These are phyloP conservation scores for Aspergillus tanneri DNA, from an alignment of 2,329 filamentous ascomycete genomes.

Conservation along the genomic window DNA sequence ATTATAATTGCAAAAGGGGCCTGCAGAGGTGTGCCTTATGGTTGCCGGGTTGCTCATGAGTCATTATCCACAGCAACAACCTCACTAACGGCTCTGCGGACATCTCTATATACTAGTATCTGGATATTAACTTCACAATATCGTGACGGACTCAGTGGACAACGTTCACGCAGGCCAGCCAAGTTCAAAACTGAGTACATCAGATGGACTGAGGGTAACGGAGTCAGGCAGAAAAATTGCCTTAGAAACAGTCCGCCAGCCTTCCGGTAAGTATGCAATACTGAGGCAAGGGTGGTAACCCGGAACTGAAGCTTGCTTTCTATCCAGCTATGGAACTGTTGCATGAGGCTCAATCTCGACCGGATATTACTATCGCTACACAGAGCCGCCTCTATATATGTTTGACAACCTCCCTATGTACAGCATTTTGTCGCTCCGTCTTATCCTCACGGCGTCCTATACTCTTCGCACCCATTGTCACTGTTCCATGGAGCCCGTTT, in stretches of 20 bases:
- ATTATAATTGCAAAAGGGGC: not conserved
- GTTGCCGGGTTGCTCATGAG: not conserved
- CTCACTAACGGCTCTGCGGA: not conserved
- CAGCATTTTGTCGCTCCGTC: slow-evolving; percentile 27
- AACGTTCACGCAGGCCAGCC: slow-evolving; percentile 10
- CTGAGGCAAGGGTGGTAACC: not conserved
- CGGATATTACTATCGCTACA: slow-evolving; percentile 22
- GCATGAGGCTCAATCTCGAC: slow-evolving; percentile 10
- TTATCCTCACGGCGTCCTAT: slow-evolving; percentile 30
- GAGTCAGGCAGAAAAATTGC: no score
- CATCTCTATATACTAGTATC: slow-evolving; percentile 1
- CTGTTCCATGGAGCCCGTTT: slow-evolving; percentile 26
- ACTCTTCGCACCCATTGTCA: slow-evolving; percentile 30
- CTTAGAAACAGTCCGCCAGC: no score
- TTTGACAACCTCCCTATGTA: slow-evolving; percentile 19
- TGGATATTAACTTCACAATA: not conserved
- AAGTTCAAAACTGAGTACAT: slow-evolving; percentile 6
- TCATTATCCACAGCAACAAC: not conserved
- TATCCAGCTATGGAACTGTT: slow-evolving; percentile 10
- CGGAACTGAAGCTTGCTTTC: not conserved
- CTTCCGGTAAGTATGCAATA: slow-evolving; percentile 14
- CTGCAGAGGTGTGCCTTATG: not conserved
- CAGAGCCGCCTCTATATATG: slow-evolving; percentile 19
- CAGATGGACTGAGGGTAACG: no score
- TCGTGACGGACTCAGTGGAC: slow-evolving; percentile 16